Conservation (phyloP, 192 early-diverging fungal genomes). For the Dimargaris xerosporica region DNA sequence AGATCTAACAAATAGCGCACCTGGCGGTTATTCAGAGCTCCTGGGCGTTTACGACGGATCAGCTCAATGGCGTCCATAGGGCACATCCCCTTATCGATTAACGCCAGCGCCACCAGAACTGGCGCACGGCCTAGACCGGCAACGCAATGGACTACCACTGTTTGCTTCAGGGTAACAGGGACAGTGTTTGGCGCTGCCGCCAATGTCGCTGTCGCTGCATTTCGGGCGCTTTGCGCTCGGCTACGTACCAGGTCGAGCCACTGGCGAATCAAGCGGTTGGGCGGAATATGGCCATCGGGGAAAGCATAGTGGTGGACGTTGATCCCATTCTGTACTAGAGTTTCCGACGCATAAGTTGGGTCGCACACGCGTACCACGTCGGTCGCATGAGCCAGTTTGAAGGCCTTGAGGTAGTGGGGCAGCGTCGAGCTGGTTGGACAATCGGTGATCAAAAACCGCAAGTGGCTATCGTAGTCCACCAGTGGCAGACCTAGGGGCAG, state of each 20-base stretch:
- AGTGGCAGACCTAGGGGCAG: constrained; percentile 12
- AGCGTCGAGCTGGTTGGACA: constrained; percentile 76
- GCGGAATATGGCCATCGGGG: constrained; percentile 17
- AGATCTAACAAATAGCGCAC: constrained; percentile 29
- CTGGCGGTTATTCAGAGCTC: constrained; percentile 68
- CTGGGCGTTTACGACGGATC: constrained; percentile 55
- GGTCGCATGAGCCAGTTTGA: constrained; percentile 56
- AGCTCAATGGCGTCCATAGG: constrained; percentile 59
- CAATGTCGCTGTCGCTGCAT: constrained; percentile 14
- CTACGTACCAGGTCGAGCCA: constrained; percentile 50
- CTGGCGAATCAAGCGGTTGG: constrained; percentile 28
- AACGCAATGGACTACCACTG: constrained; percentile 86
- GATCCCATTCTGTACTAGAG: constrained; percentile 44
- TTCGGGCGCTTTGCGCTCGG: constrained; percentile 20
- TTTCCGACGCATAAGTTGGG: constrained; percentile 57
- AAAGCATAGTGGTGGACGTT: constrained; percentile 35
- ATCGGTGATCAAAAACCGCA: constrained; percentile 85
- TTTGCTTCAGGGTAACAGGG: constrained; percentile 14
- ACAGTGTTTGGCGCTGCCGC: constrained; percentile 16
- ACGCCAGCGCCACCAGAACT: constrained; percentile 65
- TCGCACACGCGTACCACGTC: constrained; percentile 86
- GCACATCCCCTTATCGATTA: constrained; percentile 65
- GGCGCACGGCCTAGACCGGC: constrained; percentile 92
- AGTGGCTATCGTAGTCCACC: constrained; percentile 25
- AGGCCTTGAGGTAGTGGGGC: constrained; percentile 53